A percentile compares a stretch with the other conserved stretches of the same genome.
These are phyloP conservation scores for Tylopilus rubrobrunneus DNA, from an alignment of 768 basidiomycete species.

Conservation along the genomic window DNA sequence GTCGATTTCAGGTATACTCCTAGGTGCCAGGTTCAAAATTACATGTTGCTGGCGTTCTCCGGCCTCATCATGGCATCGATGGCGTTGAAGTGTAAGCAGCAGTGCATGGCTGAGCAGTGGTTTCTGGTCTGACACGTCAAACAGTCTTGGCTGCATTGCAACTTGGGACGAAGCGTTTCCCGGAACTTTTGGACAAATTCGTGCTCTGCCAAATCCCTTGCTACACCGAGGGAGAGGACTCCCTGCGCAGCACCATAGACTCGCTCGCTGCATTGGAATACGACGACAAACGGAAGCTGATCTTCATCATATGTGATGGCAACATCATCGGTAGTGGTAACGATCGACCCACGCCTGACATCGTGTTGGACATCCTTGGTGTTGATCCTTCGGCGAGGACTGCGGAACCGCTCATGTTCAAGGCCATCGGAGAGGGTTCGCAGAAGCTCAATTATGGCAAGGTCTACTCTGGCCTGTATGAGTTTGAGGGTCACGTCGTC, in stretches of 20 bases:
- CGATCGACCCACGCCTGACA: conserved; percentile 61
- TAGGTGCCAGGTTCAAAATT: conserved; percentile 59
- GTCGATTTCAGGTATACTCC: conserved; percentile 56
- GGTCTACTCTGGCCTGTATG: conserved; percentile 66
- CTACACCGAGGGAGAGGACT: conserved; percentile 71
- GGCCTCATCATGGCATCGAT: conserved; percentile 55
- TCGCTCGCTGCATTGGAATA: conserved; percentile 62
- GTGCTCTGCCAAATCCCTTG: conserved; percentile 66
- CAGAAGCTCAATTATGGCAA: conserved; percentile 69
- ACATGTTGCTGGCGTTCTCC: conserved; percentile 52
- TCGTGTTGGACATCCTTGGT: conserved; percentile 64
- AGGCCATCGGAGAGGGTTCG: conserved; percentile 63
- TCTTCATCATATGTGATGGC: conserved; percentile 66
- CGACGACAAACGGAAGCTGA: conserved; percentile 67
- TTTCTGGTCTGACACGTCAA: conserved; percentile 7
- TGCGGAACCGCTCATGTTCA: conserved; percentile 64
- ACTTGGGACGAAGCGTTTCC: conserved; percentile 53
- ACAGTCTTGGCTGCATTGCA: conserved; percentile 65
- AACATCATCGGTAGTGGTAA: conserved; percentile 71
- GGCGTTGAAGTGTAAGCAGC: conserved; percentile 51
- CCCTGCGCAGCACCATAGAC: conserved; percentile 63
- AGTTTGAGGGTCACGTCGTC: conserved; percentile 68
- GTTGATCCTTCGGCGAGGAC: conserved; percentile 61
- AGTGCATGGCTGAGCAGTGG: neutral
- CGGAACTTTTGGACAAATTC: conserved; percentile 67